Evolutionary conservation across 129 eudicot species (phyloP), one percentile per base, ranked within the genome.

Genomic region (Solidago caesia): DNA sequence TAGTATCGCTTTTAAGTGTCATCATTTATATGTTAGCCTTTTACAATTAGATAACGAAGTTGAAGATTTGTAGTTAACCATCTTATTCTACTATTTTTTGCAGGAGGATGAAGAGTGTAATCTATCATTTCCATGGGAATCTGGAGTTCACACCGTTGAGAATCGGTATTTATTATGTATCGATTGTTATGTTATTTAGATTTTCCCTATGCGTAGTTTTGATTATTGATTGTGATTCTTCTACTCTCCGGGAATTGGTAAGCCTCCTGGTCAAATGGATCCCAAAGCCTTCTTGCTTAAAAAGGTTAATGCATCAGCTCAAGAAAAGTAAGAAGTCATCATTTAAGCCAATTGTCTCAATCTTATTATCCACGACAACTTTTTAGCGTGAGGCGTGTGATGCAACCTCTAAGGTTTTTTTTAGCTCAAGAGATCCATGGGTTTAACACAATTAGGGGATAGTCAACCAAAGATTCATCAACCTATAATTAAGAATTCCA

Each of bases 241-340:
- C 62, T 25, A 29, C 49, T 21, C n/a, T 55, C 45, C 67, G 87
- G 98, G 99, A 71, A 87, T 95, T 60, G 97, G 99, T 55, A 85
- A 85, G 75, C 99, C 97, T 68, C 91, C 97, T 57, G 92, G 96
- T 74, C 97, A 89, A 83, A 89, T 89, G 96, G 99, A 95, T 83
- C 99, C 96, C 6, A 95, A 89, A 87, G 99, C 99, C 70, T 95
- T 91, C 80, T 72, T 95, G 92, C 94, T 95, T 58, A 97, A 95
- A 65, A 94, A 84, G 79, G 91, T 95, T 77, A 95, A 85, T 57
- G 82, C 85, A 39, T 83, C 91, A 44, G 96, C 96, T 59, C 89
- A 85, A 82, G 87, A 84, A 75, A 86, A 86, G 98, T 92, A 82
- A 62, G 86, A 65, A 12, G 4, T 46, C 72, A 27, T 72, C 62